These are phyloP conservation scores for Warburgia ugandensis DNA, from an alignment of 164 flowering plant species.

Conservation along the genomic window DNA sequence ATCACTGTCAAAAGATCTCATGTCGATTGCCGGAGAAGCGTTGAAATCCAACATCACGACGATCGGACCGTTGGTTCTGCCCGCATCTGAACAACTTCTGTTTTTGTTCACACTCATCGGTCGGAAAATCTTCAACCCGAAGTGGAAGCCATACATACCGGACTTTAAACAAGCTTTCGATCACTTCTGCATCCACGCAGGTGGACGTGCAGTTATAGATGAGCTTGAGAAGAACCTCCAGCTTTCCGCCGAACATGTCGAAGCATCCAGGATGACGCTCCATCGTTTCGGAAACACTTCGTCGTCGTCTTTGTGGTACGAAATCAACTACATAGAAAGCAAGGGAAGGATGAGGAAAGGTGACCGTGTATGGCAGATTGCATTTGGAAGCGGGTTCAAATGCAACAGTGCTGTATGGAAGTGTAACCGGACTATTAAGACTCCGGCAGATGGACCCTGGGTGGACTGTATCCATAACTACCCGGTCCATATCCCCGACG, in stretches of 20 bases:
- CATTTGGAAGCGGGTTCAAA: conserved; percentile 60
- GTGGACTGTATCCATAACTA: conserved; percentile 37
- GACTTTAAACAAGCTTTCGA: conserved; percentile 67
- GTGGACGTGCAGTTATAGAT: conserved; percentile 62
- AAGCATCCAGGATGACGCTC: conserved; percentile 61
- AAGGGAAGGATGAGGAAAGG: conserved; percentile 64
- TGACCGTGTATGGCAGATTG: conserved; percentile 63
- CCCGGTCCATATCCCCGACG: conserved; percentile 44
- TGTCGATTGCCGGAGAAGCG: conserved; percentile 39
- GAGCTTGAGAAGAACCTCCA: conserved; percentile 54
- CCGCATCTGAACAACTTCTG: conserved; percentile 33
- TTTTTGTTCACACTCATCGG: conserved; percentile 31
- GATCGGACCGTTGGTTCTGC: conserved; percentile 32
- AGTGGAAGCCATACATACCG: conserved; percentile 58
- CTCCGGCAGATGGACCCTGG: conserved; percentile 43
- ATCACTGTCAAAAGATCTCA: conserved; percentile 34
- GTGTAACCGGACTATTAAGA: conserved; percentile 42
- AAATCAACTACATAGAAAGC: conserved; percentile 46
- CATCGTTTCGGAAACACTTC: conserved; percentile 64
- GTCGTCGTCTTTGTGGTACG: conserved; percentile 62
- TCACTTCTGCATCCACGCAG: conserved; percentile 74
- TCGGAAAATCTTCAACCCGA: conserved; percentile 39
- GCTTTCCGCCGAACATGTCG: conserved; percentile 50
- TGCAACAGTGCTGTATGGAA: conserved; percentile 74
- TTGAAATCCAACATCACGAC: conserved; percentile 37